A percentile compares a stretch with the other conserved stretches of the same genome.
phyloP scores from a whole-genome alignment of 1,139 yeast genomes.

The Debaryomyces subglobosus region DNA sequence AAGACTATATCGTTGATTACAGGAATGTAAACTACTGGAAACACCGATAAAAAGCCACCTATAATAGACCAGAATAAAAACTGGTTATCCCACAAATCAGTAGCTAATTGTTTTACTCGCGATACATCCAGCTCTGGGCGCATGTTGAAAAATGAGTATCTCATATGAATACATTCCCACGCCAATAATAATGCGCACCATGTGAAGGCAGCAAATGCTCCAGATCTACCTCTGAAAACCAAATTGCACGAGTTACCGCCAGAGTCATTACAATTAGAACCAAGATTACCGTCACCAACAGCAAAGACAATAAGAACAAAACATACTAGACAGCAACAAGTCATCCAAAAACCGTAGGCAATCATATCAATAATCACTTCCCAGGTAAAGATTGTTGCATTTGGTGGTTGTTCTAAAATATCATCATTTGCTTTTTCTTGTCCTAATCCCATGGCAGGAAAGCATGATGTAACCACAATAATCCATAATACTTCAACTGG shows the following conservation, averaged over 20 bases:
- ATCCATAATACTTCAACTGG: slow-evolving; percentile 85
- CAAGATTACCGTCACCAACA: slow-evolving; percentile 69
- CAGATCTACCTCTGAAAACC: slow-evolving; percentile 80
- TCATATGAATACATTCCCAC: slow-evolving; percentile 85
- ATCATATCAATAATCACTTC: slow-evolving; percentile 76
- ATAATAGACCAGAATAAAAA: slow-evolving; percentile 84
- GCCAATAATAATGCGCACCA: slow-evolving; percentile 88
- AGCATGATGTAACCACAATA: slow-evolving; percentile 75
- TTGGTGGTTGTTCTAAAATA: slow-evolving; percentile 68
- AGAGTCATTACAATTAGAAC: slow-evolving; percentile 58
- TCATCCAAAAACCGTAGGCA: slow-evolving; percentile 76
- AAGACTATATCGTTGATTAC: slow-evolving; percentile 81
- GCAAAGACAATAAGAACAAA: slow-evolving; percentile 70
- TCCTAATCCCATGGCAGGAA: slow-evolving; percentile 87
- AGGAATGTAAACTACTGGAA: slow-evolving; percentile 88
- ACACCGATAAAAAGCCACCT: slow-evolving; percentile 69
- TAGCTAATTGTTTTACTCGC: slow-evolving; percentile 52
- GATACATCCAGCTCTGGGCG: slow-evolving; percentile 67
- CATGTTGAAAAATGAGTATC: slow-evolving; percentile 74
- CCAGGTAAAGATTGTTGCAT: slow-evolving; percentile 64
- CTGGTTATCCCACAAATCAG: slow-evolving; percentile 74
- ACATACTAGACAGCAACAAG: slow-evolving; percentile 67
- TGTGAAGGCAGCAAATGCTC: slow-evolving; percentile 82
- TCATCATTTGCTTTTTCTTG: slow-evolving; percentile 70
- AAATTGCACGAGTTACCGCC: slow-evolving; percentile 44